Base-by-base conservation (phyloP, 2,329 filamentous ascomycete species). In the Stylonectria norvegica region DNA sequence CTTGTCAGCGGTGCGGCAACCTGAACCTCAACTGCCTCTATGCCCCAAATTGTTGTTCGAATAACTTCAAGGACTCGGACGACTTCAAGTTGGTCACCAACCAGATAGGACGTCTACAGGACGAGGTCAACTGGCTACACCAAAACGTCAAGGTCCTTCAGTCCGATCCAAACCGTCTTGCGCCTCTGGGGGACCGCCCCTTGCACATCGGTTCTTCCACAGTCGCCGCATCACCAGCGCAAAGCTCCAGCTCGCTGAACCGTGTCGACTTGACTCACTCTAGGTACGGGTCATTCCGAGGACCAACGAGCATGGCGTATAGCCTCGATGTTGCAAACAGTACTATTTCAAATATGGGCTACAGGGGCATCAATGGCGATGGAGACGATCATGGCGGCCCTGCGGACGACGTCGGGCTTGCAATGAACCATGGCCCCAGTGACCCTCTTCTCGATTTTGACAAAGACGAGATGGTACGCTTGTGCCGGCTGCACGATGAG, bases 271-370 rank as follows among this genome's bases (percentile, higher is more conserved):
- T 70, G 19, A 58, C 71, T 3, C 74, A 73, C 47, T 66, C 68
- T 59, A 78, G 69, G 49, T 79, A 76, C 43, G 79, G 81, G 4
- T 76, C 78, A 17, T 95, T 93, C 59, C 83, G 86, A 41, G 90
- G 89, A 1, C 88, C 89, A 1, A 95, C 89, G 1, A 95, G 88
- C 64, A 85, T 82, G 33, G 81, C 84, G 2, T 95, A 90, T 65
- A 90, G 85, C 50, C 78, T 95, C 20, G 86, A 91, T 48, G 83
- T 95, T 11, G 89, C 90, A 23, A 90, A 89, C 62, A 87, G 79
- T 37, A 95, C 89, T 35, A 73, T 95, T 25, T 85, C 89, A 57
- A 90, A 83, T 45, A 95, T 95, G 86, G 89, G 89, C 4, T 93
- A 94, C 57, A 82, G 80, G 19, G 78, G 73, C 1, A 68, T 79